A percentile compares a stretch with the other conserved stretches of the same genome.
phyloP scores from a whole-genome alignment of 2,329 filamentous ascomycete species.

The Peltaster fructicola region DNA sequence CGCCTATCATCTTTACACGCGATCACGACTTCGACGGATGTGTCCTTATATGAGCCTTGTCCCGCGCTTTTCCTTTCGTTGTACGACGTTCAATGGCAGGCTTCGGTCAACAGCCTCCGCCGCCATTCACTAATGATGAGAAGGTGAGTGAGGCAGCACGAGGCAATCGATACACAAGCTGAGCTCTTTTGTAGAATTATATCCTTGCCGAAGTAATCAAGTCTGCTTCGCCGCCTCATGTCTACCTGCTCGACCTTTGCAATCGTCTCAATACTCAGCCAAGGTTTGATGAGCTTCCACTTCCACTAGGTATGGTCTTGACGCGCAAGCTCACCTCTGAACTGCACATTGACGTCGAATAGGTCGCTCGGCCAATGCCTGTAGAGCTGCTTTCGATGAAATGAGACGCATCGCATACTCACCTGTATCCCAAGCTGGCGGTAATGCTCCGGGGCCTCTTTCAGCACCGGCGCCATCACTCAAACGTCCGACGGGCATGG shows the following conservation, averaged over 20 bases:
- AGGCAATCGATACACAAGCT: constrained; percentile 5
- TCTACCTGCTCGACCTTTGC: constrained; percentile 25
- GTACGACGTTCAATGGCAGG: constrained; percentile 23
- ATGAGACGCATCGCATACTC: constrained; percentile 8
- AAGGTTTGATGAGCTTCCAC: constrained; percentile 31
- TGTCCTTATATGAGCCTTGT: constrained; percentile 12
- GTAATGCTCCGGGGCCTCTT: too few relatives aligned
- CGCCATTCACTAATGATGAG: constrained; percentile 29
- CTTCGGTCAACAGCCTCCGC: constrained; percentile 23
- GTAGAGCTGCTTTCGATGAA: constrained; percentile 15
- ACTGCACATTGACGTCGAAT: constrained; percentile 5
- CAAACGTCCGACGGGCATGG: constrained; percentile 15
- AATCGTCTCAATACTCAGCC: constrained; percentile 25
- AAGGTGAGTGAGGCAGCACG: constrained; percentile 20
- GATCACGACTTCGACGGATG: constrained; percentile 13
- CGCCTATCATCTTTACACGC: constrained; percentile 4
- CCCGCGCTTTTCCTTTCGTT: constrained; percentile 14
- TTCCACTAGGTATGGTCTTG: constrained; percentile 29
- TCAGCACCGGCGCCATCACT: constrained; percentile 4
- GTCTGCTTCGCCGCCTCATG: constrained; percentile 25
- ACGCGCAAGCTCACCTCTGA: constrained; percentile 5
- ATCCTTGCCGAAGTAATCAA: constrained; percentile 37
- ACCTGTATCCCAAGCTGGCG: constrained; percentile 8
- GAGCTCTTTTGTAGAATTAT: constrained; percentile 15
- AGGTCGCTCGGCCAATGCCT: constrained; percentile 20